Evolutionary conservation across 179 eudicot species (phyloP).

Genomic region (Spergularia azorica): DNA sequence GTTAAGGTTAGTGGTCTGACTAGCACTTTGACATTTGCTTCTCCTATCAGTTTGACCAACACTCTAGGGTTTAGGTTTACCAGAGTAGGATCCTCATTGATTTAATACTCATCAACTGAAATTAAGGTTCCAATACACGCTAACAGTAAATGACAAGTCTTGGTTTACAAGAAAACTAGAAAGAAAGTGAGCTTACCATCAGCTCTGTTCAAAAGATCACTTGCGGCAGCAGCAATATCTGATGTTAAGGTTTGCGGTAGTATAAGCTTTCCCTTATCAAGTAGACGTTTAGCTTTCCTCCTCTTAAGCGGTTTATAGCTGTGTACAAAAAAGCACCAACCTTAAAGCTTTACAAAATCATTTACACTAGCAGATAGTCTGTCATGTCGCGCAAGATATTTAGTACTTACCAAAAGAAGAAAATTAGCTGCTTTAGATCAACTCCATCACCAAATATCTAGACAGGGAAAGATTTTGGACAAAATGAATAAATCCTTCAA

Average conservation of each 20-base stretch:
- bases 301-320: slow-evolving; percentile 67
- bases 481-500: background rate
- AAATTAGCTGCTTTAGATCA: slow-evolving; percentile 73
- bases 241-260: slow-evolving; percentile 65
- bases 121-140: too few relatives aligned
- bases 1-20: too few relatives aligned
- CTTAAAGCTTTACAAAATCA: background rate
- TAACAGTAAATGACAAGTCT: background rate
- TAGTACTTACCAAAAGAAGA: slow-evolving; percentile 62
- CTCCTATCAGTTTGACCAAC: too few relatives aligned
- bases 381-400: background rate
- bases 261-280: slow-evolving; percentile 48
- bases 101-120: too few relatives aligned
- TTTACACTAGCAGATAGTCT: background rate
- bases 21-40: too few relatives aligned
- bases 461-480: slow-evolving; percentile 5
- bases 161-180: background rate
- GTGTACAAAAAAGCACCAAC: slow-evolving; percentile 6
- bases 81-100: too few relatives aligned
- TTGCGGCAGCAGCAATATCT: slow-evolving; percentile 46
- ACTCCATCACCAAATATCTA: slow-evolving; percentile 59
- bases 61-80: too few relatives aligned
- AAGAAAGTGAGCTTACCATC: slow-evolving; percentile 47
- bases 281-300: slow-evolving; percentile 44
- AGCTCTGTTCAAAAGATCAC: slow-evolving; percentile 57